phyloP scores from a whole-genome alignment of 2,329 filamentous ascomycete species.

The Diaporthe longicolla region DNA sequence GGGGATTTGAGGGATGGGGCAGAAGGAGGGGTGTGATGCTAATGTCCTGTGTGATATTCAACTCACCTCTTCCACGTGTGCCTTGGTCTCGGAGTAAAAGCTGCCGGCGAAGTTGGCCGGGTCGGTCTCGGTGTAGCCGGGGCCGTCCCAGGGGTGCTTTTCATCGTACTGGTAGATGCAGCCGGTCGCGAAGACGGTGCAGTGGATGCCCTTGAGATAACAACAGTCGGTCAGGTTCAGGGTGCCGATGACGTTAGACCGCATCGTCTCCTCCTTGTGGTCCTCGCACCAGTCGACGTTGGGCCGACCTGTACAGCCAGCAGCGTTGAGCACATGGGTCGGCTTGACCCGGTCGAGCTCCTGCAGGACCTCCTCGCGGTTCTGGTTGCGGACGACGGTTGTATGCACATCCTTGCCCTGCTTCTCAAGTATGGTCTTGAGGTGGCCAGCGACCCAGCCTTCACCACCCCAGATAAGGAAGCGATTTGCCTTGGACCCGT shows the following conservation, averaged over 20 bases:
- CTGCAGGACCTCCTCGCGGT: conserved; percentile 68
- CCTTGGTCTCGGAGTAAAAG: conserved; percentile 78
- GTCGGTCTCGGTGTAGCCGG: conserved; percentile 73
- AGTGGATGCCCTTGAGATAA: conserved; percentile 70
- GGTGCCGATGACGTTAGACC: conserved; percentile 77
- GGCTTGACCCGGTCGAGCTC: conserved; percentile 72
- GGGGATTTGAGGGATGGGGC: not conserved
- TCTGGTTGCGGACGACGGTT: conserved; percentile 76
- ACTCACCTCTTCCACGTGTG: conserved; percentile 73
- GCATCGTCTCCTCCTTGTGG: conserved; percentile 76
- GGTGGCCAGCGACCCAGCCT: conserved; percentile 74
- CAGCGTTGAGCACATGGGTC: conserved; percentile 76
- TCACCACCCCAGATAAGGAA: conserved; percentile 77
- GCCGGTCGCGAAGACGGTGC: conserved; percentile 76
- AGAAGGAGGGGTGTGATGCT: not conserved
- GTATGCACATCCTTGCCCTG: conserved; percentile 73
- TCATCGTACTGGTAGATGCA: conserved; percentile 78
- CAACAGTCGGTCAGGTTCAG: conserved; percentile 75
- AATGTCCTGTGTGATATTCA: not conserved
- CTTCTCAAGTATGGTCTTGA: conserved; percentile 69
- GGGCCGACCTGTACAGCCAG: conserved; percentile 75
- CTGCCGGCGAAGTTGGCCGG: conserved; percentile 75
- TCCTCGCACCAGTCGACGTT: conserved; percentile 82
- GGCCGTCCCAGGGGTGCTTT: conserved; percentile 70
- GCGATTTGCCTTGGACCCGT: conserved; percentile 49